These are phyloP conservation scores for Solanum hybrid DNA, from an alignment of 305 asterid genomes.

Conservation along the genomic window DNA sequence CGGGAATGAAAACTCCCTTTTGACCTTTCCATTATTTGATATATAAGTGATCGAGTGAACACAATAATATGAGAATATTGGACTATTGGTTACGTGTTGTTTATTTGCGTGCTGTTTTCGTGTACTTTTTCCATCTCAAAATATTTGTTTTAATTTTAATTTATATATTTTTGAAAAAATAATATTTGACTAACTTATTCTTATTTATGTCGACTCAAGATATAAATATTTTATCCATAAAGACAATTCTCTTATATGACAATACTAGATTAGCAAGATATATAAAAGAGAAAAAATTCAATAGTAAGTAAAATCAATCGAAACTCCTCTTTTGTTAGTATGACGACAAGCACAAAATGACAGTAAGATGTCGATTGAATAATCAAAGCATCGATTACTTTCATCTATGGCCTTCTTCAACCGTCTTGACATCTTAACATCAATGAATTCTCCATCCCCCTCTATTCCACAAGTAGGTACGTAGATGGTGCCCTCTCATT, in stretches of 20 bases:
- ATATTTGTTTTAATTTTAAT: too few relatives aligned
- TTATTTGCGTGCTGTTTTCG: accelerated
- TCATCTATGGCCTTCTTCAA: neutral
- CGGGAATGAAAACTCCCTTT: neutral
- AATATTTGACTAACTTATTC: neutral
- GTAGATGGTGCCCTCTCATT: neutral
- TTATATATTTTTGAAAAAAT: too few relatives aligned
- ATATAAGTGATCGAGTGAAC: neutral
- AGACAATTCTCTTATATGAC: too few relatives aligned
- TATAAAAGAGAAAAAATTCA: too few relatives aligned
- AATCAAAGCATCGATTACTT: neutral
- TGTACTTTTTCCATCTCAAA: too few relatives aligned
- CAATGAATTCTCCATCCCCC: neutral
- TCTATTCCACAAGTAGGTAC: neutral
- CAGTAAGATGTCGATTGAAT: neutral
- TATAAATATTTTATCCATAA: too few relatives aligned
- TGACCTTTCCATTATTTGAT: neutral
- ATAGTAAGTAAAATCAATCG: too few relatives aligned
- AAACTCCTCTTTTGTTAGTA: neutral
- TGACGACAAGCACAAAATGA: neutral
- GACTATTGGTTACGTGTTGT: neutral
- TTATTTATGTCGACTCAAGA: too few relatives aligned
- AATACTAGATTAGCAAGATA: too few relatives aligned
- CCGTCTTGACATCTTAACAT: neutral
- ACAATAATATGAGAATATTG: neutral